Base-by-base conservation (phyloP, 352 stramenopile genomes). In the Phytophthora pinifolia region DNA sequence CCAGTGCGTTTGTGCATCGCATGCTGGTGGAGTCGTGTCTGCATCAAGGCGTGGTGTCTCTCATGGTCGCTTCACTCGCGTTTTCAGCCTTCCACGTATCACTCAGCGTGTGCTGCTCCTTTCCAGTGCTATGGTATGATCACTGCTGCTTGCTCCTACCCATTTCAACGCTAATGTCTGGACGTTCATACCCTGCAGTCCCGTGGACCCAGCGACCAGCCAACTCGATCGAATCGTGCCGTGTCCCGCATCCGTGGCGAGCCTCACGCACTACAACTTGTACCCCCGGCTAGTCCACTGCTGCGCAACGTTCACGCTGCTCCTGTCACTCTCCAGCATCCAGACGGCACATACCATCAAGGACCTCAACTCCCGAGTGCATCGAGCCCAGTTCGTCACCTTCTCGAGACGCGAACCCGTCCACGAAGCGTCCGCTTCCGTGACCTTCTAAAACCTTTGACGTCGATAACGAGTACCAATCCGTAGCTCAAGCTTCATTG, bases 11-110 rank as follows among this genome's bases (percentile, higher is more conserved):
- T 41, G 39, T 66, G 15, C 78, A 91, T 30, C 74, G 62, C 10
- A 66, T 86, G 52, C 50, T 89, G 22, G 54, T 65, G 32, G 54
- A 83, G 42, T 88, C 80, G 10, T 90, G 72, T 31, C 44, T 83
- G 2, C 80, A 90, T 42, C 70, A 85, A 17, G 45, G 54, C 18
- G 34, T 86, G 6, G 46, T 47, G 10, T 59, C 62, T 54, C 41
- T 83, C 25, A 62, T 87, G 46, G 45, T 82, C 5, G 48, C 25
- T 38, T 58, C 80, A 9, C 41, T 88, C 44, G 48, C 79, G 18
- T 71, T 79, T 33, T 78, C 76, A 15, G 57, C 56, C 0, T 83
- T 79, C 43, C 66, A 86, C 30, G 33, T 71, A 14, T 69, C 60
- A 4, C 43, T 71, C 34, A 87, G 80, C 43, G 50, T 73, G 3